A percentile compares a stretch with the other conserved stretches of the same genome.
phyloP scores from a whole-genome alignment of 257 asterid species.

The Coffea eugenioides region DNA sequence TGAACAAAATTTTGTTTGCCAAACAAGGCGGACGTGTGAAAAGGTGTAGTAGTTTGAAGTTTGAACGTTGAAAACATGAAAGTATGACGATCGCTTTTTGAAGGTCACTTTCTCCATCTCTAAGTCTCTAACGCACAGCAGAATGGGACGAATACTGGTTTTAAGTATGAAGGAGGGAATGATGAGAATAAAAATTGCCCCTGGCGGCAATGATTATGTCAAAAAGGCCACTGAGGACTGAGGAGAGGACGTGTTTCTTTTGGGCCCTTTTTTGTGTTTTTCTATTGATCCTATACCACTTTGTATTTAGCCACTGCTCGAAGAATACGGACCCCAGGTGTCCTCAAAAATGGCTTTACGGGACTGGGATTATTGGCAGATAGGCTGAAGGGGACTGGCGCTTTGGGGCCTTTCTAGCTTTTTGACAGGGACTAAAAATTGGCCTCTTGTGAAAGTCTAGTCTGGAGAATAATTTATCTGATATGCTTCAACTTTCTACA shows the following conservation, averaged over 20 bases:
- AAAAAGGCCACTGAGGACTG: not conserved
- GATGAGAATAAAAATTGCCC: not conserved
- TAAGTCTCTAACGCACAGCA: not conserved
- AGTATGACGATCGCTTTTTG: not conserved
- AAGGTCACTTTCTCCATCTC: conserved; percentile 9
- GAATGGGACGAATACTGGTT: not conserved
- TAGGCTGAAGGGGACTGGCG: not conserved
- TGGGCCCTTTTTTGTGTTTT: not conserved
- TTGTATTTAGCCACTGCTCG: no score
- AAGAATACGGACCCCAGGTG: not conserved
- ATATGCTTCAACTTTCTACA: not conserved
- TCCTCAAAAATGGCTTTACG: not conserved
- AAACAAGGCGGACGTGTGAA: not conserved
- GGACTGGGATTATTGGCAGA: not conserved
- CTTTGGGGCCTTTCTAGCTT: not conserved
- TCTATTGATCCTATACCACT: not conserved
- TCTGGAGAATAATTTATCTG: not conserved
- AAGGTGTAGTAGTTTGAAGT: not conserved
- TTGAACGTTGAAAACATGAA: conserved; percentile 1
- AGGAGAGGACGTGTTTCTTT: not conserved
- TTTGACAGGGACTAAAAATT: conserved; percentile 1
- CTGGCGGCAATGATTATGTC: not conserved
- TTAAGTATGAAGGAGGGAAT: not conserved
- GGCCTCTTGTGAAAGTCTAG: not conserved
- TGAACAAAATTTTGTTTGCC: no score